Conservation (phyloP, 371 early-diverging fungal genomes). For the Mortierella polycephala region DNA sequence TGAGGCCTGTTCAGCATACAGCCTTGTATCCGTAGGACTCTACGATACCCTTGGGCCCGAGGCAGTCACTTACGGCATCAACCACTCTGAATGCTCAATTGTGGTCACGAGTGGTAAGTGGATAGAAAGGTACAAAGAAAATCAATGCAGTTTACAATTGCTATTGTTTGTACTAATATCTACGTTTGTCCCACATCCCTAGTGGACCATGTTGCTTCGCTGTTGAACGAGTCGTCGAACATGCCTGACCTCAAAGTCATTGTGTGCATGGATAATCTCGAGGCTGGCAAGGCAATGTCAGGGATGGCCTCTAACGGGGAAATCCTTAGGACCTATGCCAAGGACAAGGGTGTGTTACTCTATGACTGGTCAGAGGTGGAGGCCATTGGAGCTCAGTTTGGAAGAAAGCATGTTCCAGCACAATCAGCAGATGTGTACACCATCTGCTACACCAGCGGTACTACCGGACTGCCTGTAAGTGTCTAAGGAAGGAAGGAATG, state of each 20-base stretch:
- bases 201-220: slow-evolving; percentile 69
- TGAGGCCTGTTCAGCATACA: slow-evolving; percentile 64
- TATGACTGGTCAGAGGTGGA: slow-evolving; percentile 74
- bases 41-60: slow-evolving; percentile 96
- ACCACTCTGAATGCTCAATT: slow-evolving; percentile 78
- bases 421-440: slow-evolving; percentile 78
- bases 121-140: background rate
- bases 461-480: slow-evolving; percentile 79
- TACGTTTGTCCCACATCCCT: slow-evolving; percentile 52
- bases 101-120: slow-evolving; percentile 67
- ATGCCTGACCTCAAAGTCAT: slow-evolving; percentile 76
- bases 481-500: too few relatives aligned
- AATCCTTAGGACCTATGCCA: slow-evolving; percentile 62
- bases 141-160: background rate
- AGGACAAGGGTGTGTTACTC: slow-evolving; percentile 60
- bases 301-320: slow-evolving; percentile 47
- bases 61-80: slow-evolving; percentile 73
- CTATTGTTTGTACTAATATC: slow-evolving; percentile 14
- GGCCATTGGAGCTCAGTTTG: slow-evolving; percentile 38
- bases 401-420: slow-evolving; percentile 55
- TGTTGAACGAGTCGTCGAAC: slow-evolving; percentile 65
- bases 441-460: slow-evolving; percentile 97
- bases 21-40: slow-evolving; percentile 85
- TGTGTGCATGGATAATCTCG: slow-evolving; percentile 79
- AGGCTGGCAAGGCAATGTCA: slow-evolving; percentile 47